phyloP scores from a whole-genome alignment of 768 basidiomycete genomes.

The Agaricus blazei region DNA sequence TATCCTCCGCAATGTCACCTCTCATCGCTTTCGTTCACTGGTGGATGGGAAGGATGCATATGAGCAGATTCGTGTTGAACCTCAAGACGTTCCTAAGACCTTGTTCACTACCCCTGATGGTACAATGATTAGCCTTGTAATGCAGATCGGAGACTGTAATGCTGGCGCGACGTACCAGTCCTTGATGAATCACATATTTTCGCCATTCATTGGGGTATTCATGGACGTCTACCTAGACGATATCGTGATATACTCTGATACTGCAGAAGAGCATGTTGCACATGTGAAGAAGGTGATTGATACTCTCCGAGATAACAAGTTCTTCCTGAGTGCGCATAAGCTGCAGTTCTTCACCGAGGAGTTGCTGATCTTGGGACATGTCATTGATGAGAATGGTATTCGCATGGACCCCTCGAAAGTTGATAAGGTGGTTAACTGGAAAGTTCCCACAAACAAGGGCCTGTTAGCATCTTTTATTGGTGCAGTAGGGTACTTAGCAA shows the following conservation, averaged over 20 bases:
- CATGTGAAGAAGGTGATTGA: constrained; percentile 21
- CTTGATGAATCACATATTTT: constrained; percentile 35
- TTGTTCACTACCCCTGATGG: constrained; percentile 31
- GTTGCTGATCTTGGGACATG: constrained; percentile 26
- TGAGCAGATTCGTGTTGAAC: constrained; percentile 25
- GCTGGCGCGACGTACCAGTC: constrained; percentile 34
- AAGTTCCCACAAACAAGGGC: constrained; percentile 8
- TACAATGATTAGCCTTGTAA: constrained; percentile 33
- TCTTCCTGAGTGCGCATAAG: constrained; percentile 17
- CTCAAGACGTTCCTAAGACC: constrained; percentile 18
- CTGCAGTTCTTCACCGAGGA: constrained; percentile 10
- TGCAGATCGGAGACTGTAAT: constrained; percentile 26
- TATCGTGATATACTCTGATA: constrained; percentile 27
- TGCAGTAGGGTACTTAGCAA: constrained; percentile 28
- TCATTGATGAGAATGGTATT: constrained; percentile 27
- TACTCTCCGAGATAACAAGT: constrained; percentile 15
- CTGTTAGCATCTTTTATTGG: constrained; percentile 28
- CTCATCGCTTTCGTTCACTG: constrained; percentile 18
- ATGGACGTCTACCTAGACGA: constrained; percentile 23
- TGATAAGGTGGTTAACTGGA: constrained; percentile 18
- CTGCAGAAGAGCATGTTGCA: constrained; percentile 23
- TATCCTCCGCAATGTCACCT: constrained; percentile 16
- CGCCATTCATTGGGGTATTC: constrained; percentile 25
- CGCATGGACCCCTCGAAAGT: constrained; percentile 32
- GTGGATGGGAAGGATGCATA: constrained; percentile 31